Evolutionary conservation across 2,329 filamentous ascomycete genomes (phyloP), one percentile per base, ranked within the genome.

Genomic region (Stagonosporopsis vannaccii): DNA sequence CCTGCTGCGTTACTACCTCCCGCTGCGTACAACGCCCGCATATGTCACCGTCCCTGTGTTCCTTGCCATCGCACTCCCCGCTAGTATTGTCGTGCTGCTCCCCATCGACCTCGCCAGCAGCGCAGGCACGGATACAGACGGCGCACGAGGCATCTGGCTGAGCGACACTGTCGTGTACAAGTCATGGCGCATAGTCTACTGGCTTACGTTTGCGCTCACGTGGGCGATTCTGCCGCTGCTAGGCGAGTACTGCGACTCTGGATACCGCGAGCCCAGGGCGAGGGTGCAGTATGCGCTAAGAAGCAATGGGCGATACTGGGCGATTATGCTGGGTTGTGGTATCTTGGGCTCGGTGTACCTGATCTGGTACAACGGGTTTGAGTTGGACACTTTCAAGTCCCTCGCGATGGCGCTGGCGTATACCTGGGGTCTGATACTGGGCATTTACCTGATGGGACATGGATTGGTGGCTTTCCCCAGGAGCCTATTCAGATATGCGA

Each of bases 381-480:
- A 87, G 23, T 84, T 89, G 56, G 82, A 81, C 2, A 89, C 88
- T 0, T 82, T 98, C 65, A 97, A 96, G 79, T 88, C 86, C 32
- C 81, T 96, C 36, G 84, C 96, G 61, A 97, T 99, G 91, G 94
- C 95, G 13, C 81, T 98, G 57, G 91, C 94, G 33, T 99, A 99
- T 76, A 91, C 92, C 58, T 98, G 93, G 90, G 92, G 93, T 67
- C 79, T 99, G 66, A 83, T 94, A 4, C 82, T 98, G 48, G 95
- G 93, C 41, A 97, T 99, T 60, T 98, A 97, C 71, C 83, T 99
- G 36, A 98, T 99, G 94, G 95, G 95, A 6, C 95, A 99, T 75
- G 95, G 95, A 7, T 82, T 99, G 23, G 95, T 99, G 28, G 90
- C 93, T 1, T 90, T 99, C 54, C 95, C 95, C 0, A 84, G 94